phyloP scores from a whole-genome alignment of 2,329 filamentous ascomycete species.

The Fusarium abutilonis region DNA sequence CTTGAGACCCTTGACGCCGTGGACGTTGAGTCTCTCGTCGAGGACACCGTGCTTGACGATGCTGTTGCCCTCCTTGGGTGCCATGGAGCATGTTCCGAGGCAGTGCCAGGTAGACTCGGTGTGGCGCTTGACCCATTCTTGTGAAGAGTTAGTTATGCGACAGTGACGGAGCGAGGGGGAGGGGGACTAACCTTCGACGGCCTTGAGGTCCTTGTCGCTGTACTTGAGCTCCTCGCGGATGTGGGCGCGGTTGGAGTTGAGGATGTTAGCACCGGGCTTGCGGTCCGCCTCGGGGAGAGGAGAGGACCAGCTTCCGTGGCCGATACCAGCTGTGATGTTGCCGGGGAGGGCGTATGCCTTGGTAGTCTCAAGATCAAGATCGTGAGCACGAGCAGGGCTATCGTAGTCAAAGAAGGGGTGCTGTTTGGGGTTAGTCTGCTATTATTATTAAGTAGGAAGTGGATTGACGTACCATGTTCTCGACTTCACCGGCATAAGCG shows the following conservation, averaged over 20 bases:
- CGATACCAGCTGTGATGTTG: conserved; percentile 75
- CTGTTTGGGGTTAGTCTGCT: conserved; percentile 10
- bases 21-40: conserved; percentile 80
- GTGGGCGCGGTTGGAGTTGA: conserved; percentile 72
- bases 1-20: conserved; percentile 80
- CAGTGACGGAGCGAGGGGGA: accelerated
- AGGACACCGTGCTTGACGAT: conserved; percentile 84
- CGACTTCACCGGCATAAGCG: conserved; percentile 79
- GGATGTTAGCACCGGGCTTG: conserved; percentile 53
- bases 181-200: conserved; percentile 64
- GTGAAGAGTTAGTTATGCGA: background rate
- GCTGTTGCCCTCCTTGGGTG: conserved; percentile 77
- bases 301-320: conserved; percentile 77
- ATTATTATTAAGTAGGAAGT: conserved; percentile 20
- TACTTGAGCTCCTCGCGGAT: conserved; percentile 74
- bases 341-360: conserved; percentile 79
- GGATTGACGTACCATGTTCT: conserved; percentile 54
- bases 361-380: conserved; percentile 79
- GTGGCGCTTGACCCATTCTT: conserved; percentile 72
- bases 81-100: conserved; percentile 78
- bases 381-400: conserved; percentile 73
- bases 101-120: conserved; percentile 71
- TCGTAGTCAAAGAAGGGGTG: conserved; percentile 79
- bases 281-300: conserved; percentile 65
- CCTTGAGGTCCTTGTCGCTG: conserved; percentile 68